A percentile compares a stretch with the other conserved stretches of the same genome.
Conservation (phyloP, 2,329 filamentous ascomycete species). For the Drechslera avenae region DNA sequence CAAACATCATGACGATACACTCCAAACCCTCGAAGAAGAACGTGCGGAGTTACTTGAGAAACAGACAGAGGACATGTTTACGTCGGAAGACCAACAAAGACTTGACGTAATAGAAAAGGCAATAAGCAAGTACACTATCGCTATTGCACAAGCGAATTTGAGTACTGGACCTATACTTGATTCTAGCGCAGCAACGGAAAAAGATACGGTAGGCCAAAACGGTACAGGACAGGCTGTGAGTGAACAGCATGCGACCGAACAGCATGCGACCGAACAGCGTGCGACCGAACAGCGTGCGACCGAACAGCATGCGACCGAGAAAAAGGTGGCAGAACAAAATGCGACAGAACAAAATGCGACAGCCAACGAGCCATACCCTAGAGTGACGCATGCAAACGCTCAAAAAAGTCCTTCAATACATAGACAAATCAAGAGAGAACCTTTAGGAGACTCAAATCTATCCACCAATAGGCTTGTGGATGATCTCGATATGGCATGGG, state of each 20-base stretch:
- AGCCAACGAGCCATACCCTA: neutral
- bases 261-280: neutral
- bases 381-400: neutral
- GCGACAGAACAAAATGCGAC: neutral
- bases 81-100: neutral
- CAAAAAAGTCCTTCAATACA: neutral
- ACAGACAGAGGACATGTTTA: conserved; percentile 2
- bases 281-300: neutral
- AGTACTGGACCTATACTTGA: neutral
- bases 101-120: neutral
- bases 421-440: neutral
- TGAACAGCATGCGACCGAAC: neutral
- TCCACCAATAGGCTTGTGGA: conserved; percentile 9
- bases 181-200: neutral
- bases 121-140: neutral
- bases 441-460: neutral
- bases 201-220: neutral
- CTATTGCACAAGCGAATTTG: neutral
- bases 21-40: conserved; percentile 9
- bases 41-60: conserved; percentile 1
- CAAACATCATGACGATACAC: neutral
- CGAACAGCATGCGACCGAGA: neutral
- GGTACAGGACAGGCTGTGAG: neutral
- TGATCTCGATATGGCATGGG: conserved; percentile 10
- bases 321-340: neutral